Evolutionary conservation across 2,329 filamentous ascomycete genomes (phyloP).

Genomic region (Claviceps maximensis): DNA sequence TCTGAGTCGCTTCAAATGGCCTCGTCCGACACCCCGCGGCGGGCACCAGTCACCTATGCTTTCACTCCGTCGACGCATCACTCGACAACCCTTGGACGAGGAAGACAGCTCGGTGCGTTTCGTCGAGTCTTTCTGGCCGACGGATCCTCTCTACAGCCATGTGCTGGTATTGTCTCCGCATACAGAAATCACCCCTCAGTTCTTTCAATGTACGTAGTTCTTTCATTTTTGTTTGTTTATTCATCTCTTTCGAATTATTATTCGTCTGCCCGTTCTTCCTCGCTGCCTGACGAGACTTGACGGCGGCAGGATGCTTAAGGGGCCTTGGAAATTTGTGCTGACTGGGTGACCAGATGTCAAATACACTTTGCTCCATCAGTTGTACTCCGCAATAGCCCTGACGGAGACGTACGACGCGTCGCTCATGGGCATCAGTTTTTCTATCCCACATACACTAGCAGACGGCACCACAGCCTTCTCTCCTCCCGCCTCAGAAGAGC

Average conservation of each 20-base stretch:
- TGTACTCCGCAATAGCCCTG: slow-evolving; percentile 45
- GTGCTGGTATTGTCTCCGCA: slow-evolving; percentile 77
- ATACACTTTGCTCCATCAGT: slow-evolving; percentile 64
- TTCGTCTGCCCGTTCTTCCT: background rate
- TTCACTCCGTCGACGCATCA: slow-evolving; percentile 62
- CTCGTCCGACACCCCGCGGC: slow-evolving; percentile 29
- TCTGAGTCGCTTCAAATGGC: slow-evolving; percentile 55
- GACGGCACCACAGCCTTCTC: slow-evolving; percentile 45
- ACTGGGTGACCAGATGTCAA: slow-evolving; percentile 48
- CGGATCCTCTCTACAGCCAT: slow-evolving; percentile 49
- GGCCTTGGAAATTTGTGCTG: background rate
- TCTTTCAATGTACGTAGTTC: slow-evolving; percentile 54
- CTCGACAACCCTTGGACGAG: slow-evolving; percentile 42
- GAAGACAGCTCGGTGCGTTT: slow-evolving; percentile 64
- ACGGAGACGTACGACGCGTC: slow-evolving; percentile 34
- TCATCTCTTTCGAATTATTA: background rate
- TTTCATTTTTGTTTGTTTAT: background rate
- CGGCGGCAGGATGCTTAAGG: too few species aligned
- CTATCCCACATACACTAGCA: slow-evolving; percentile 52
- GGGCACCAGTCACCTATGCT: slow-evolving; percentile 39
- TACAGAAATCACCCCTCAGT: slow-evolving; percentile 64
- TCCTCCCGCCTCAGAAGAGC: slow-evolving; percentile 21
- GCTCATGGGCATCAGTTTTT: slow-evolving; percentile 69
- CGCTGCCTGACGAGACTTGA: too few species aligned
- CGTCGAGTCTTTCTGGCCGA: slow-evolving; percentile 80